Conservation (phyloP, 2,329 filamentous ascomycete genomes). For the Pseudogymnoascus sp. region DNA sequence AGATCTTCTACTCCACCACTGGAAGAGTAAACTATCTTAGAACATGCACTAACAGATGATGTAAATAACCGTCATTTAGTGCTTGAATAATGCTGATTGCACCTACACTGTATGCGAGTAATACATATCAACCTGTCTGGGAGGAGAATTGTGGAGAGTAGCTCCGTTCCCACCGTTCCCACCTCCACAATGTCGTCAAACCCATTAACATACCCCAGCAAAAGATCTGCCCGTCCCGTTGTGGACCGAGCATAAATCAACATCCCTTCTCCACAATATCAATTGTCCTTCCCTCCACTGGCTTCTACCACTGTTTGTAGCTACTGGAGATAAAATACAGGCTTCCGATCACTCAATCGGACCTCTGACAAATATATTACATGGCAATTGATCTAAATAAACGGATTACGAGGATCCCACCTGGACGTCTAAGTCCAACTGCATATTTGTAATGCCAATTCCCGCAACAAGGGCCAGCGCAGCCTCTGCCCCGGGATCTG, state of each 20-base stretch:
- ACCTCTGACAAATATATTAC: neutral
- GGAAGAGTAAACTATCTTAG: neutral
- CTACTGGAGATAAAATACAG: too few relatives aligned
- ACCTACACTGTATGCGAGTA: neutral
- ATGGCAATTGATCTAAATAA: too few relatives aligned
- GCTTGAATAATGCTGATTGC: neutral
- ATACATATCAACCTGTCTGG: neutral
- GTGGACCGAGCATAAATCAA: neutral
- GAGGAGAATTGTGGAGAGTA: neutral
- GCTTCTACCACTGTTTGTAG: too few relatives aligned
- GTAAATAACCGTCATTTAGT: neutral
- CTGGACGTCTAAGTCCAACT: neutral
- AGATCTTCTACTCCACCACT: neutral
- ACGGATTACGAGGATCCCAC: neutral
- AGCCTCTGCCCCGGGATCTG: neutral
- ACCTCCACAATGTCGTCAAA: neutral
- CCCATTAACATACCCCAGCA: neutral
- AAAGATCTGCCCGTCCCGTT: slow-evolving; percentile 1
- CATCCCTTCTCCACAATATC: neutral
- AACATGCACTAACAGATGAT: neutral
- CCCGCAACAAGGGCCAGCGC: neutral
- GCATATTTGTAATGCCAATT: neutral
- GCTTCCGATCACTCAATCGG: neutral
- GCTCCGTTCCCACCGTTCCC: neutral
- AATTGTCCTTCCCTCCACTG: neutral